These are phyloP conservation scores for Lentinus brumalis DNA, from an alignment of 768 basidiomycete genomes.

Conservation along the genomic window DNA sequence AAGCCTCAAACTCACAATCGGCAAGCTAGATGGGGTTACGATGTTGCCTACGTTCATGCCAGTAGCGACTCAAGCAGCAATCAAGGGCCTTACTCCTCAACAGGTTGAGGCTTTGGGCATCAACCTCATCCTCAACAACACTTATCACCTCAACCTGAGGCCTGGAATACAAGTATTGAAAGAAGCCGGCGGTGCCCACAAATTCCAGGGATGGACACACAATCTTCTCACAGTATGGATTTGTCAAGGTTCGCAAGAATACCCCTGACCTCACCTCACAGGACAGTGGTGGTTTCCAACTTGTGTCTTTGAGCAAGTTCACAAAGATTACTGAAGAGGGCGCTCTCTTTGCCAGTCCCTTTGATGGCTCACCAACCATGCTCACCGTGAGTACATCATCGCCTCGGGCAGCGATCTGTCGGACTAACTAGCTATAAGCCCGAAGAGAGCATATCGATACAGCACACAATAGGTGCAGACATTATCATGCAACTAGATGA, in stretches of 20 bases:
- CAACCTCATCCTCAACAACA: constrained; percentile 86
- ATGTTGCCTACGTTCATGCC: constrained; percentile 93
- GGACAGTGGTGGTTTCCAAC: constrained; percentile 91
- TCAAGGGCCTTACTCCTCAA: constrained; percentile 87
- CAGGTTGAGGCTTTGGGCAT: constrained; percentile 83
- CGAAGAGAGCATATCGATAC: constrained; percentile 88
- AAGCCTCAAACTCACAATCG: constrained; percentile 4
- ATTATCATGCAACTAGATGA: constrained; percentile 97
- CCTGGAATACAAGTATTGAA: constrained; percentile 77
- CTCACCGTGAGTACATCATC: constrained; percentile 58
- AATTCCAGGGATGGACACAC: constrained; percentile 84
- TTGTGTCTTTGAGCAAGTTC: constrained; percentile 83
- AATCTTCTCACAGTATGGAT: constrained; percentile 75
- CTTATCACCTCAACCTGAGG: constrained; percentile 86
- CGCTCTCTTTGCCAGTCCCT: constrained; percentile 82
- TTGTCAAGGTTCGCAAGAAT: not conserved
- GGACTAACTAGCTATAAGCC: constrained; percentile 49
- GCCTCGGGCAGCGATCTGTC: not conserved
- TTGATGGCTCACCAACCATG: constrained; percentile 87
- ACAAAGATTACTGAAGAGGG: constrained; percentile 88
- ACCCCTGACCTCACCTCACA: constrained; percentile 29
- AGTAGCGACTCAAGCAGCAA: constrained; percentile 88
- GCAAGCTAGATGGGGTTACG: constrained; percentile 67
- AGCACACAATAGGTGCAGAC: constrained; percentile 89
- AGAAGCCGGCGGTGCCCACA: constrained; percentile 83